phyloP scores from a whole-genome alignment of 306 rosid species.

The Quercus agrifolia region DNA sequence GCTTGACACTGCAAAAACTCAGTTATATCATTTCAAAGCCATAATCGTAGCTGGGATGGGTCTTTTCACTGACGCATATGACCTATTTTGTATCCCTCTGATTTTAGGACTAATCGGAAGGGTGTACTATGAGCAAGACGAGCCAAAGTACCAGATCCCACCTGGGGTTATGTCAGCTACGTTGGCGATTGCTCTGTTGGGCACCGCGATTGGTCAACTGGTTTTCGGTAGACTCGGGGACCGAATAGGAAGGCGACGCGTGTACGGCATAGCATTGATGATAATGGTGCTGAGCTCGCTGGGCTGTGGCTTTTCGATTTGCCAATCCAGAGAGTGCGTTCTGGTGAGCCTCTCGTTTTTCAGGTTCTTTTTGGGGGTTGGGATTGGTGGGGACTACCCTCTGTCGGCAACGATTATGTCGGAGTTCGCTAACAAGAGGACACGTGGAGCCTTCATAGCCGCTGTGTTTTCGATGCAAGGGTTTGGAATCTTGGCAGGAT shows the following conservation, averaged over 20 bases:
- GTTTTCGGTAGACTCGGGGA: slow-evolving; percentile 66
- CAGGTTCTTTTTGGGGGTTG: slow-evolving; percentile 64
- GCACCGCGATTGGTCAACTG: slow-evolving; percentile 59
- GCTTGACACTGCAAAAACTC: slow-evolving; percentile 67
- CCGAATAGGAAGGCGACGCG: slow-evolving; percentile 51
- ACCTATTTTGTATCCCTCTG: slow-evolving; percentile 61
- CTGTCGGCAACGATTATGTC: slow-evolving; percentile 85
- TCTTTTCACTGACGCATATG: slow-evolving; percentile 75
- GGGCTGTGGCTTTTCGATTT: slow-evolving; percentile 66
- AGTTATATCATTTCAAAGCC: slow-evolving; percentile 78
- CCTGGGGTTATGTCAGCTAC: slow-evolving; percentile 23
- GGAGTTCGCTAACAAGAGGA: slow-evolving; percentile 73
- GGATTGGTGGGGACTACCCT: slow-evolving; percentile 90
- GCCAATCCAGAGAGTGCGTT: slow-evolving; percentile 42
- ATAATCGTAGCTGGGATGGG: slow-evolving; percentile 88
- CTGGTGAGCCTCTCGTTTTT: slow-evolving; percentile 55
- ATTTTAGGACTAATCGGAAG: slow-evolving; percentile 49
- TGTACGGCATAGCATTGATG: slow-evolving; percentile 54
- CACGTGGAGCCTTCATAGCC: slow-evolving; percentile 81
- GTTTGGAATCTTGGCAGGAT: slow-evolving; percentile 61
- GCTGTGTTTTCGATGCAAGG: slow-evolving; percentile 91
- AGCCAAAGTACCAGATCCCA: neutral
- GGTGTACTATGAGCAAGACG: slow-evolving; percentile 28
- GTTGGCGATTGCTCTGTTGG: slow-evolving; percentile 43
- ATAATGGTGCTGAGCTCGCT: slow-evolving; percentile 57